Evolutionary conservation across 179 eudicot species (phyloP).

Genomic region (Amaranthus tricolor): DNA sequence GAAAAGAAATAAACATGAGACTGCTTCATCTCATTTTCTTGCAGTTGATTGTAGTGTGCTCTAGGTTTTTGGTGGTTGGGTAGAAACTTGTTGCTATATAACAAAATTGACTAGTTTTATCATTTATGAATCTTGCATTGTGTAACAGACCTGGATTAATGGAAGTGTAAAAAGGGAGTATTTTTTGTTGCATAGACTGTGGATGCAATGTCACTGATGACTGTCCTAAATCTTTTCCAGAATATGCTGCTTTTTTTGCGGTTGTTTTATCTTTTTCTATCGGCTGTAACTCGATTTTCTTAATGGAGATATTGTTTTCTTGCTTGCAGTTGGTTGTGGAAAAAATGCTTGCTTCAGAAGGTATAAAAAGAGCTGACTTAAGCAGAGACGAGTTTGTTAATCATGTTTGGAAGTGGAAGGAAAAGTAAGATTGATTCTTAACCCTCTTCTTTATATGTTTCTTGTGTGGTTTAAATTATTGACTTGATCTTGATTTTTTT

Average conservation of each 20-base stretch:
- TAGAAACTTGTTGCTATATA: neutral
- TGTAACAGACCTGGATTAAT: neutral
- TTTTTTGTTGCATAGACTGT: neutral
- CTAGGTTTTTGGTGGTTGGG: neutral
- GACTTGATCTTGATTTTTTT: neutral
- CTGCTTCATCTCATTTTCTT: too few relatives aligned
- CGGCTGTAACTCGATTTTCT: neutral
- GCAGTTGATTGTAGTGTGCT: neutral
- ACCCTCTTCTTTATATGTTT: neutral
- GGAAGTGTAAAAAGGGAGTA: neutral
- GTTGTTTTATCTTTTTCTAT: neutral
- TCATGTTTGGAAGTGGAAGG: constrained; percentile 99
- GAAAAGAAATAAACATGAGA: too few relatives aligned
- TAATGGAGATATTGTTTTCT: constrained; percentile 9
- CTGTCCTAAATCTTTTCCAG: neutral
- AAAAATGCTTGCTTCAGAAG: constrained; percentile 92
- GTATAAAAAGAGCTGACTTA: constrained; percentile 81
- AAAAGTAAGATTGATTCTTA: constrained; percentile 55
- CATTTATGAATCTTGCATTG: neutral
- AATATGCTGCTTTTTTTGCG: neutral
- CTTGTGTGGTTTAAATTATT: neutral
- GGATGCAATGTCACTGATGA: neutral
- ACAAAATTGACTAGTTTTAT: neutral
- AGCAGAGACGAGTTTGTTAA: constrained; percentile 80
- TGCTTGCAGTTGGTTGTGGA: constrained; percentile 92